Evolutionary conservation across 805 yeast species (phyloP).

Genomic region (baker's yeast (Saccharomyces cerevisiae)): DNA sequence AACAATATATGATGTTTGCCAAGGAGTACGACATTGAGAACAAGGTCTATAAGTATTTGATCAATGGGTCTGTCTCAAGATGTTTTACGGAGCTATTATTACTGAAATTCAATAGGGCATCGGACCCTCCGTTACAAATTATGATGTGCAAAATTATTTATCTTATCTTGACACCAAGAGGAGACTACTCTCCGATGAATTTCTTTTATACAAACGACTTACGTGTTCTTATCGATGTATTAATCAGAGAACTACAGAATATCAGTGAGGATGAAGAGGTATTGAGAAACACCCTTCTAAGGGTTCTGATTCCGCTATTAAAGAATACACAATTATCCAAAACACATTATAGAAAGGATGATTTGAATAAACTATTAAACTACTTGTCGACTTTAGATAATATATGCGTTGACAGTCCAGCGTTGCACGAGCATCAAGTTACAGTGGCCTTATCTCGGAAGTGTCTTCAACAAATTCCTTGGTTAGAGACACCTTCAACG

Average conservation of each 20-base stretch:
- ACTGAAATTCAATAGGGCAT: slow-evolving; percentile 64
- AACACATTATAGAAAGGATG: slow-evolving; percentile 50
- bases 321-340: slow-evolving; percentile 52
- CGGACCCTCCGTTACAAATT: slow-evolving; percentile 63
- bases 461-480: slow-evolving; percentile 29
- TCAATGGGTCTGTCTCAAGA: slow-evolving; percentile 36
- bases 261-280: slow-evolving; percentile 51
- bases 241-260: slow-evolving; percentile 70
- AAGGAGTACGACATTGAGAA: slow-evolving; percentile 32
- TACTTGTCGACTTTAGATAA: slow-evolving; percentile 33
- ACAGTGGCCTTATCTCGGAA: slow-evolving; percentile 37
- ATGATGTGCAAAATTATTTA: slow-evolving; percentile 74
- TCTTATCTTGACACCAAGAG: slow-evolving; percentile 53
- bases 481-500: slow-evolving; percentile 21
- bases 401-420: slow-evolving; percentile 17
- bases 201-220: slow-evolving; percentile 76
- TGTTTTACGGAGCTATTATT: slow-evolving; percentile 63
- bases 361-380: slow-evolving; percentile 42
- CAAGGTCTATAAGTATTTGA: slow-evolving; percentile 50
- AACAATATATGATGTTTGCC: slow-evolving; percentile 70
- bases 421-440: slow-evolving; percentile 25
- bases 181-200: slow-evolving; percentile 45
- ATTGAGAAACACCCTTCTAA: slow-evolving; percentile 59
- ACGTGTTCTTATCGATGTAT: slow-evolving; percentile 73
- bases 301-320: slow-evolving; percentile 67